Percentiles rank a stretch among this genome's conserved stretches.
These are phyloP conservation scores for Beta corolliflora DNA, from an alignment of 179 eudicot species.

Conservation along the genomic window DNA sequence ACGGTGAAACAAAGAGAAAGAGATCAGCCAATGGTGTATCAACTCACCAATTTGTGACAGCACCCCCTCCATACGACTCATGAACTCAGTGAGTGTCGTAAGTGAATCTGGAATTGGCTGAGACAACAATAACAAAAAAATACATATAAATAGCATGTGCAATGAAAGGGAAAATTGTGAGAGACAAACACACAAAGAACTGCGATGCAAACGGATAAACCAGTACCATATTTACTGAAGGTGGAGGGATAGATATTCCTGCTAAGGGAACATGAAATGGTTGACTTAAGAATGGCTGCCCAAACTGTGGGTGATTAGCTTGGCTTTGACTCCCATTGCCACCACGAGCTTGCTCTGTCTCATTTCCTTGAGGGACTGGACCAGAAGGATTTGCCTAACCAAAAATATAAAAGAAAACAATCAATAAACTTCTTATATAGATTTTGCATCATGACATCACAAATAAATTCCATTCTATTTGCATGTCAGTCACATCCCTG, in stretches of 20 bases:
- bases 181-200: background rate
- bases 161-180: background rate
- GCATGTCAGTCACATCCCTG: constrained; percentile 4
- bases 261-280: constrained; percentile 42
- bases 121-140: background rate
- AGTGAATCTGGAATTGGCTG: constrained; percentile 96
- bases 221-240: constrained; percentile 65
- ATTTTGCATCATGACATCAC: background rate
- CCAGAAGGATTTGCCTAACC: constrained; percentile 39
- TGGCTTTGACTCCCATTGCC: constrained; percentile 48
- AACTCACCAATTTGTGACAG: constrained; percentile 70
- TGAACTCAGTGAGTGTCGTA: constrained; percentile 80
- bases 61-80: constrained; percentile 79
- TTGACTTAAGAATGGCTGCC: constrained; percentile 55
- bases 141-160: background rate
- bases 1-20: background rate
- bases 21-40: background rate
- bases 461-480: background rate
- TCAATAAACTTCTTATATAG: background rate
- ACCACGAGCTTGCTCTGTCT: constrained; percentile 42
- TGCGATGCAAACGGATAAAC: background rate
- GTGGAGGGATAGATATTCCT: constrained; percentile 62
- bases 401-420: background rate
- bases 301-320: constrained; percentile 54
- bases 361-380: constrained; percentile 52